These are phyloP conservation scores for Lyophyllum decastes DNA, from an alignment of 768 basidiomycete genomes.

Conservation along the genomic window DNA sequence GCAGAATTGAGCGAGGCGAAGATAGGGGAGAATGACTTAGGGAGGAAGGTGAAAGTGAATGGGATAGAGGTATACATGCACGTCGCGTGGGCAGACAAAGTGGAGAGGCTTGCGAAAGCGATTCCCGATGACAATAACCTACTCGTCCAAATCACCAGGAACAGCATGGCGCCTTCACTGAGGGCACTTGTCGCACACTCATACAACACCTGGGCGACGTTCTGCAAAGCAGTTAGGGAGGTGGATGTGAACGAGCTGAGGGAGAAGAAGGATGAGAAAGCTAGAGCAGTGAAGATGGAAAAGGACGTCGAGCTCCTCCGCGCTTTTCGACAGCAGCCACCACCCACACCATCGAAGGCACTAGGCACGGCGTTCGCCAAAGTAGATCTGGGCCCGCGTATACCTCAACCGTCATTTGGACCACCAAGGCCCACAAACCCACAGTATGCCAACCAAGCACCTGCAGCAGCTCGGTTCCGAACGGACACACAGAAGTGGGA, in stretches of 20 bases:
- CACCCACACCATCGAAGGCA: conserved; percentile 1
- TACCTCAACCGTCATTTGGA: not conserved
- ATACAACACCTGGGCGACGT: conserved; percentile 1
- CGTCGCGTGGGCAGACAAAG: conserved; percentile 4
- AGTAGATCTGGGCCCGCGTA: not conserved
- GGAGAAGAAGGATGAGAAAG: conserved; percentile 8
- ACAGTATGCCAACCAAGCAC: not conserved
- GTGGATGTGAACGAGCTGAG: conserved; percentile 5
- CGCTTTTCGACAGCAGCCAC: conserved; percentile 1
- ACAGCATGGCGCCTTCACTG: conserved; percentile 4
- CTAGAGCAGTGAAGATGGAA: not conserved
- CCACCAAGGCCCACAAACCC: not conserved
- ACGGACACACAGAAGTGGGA: conserved; percentile 2
- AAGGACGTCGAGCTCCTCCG: not conserved
- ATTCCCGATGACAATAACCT: conserved; percentile 3
- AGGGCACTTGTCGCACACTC: not conserved
- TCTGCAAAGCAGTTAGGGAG: not conserved
- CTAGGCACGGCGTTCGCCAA: not conserved
- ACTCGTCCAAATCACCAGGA: not conserved
- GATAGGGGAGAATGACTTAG: conserved; percentile 13
- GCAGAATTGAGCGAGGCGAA: conserved; percentile 8
- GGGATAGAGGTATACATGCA: conserved; percentile 1
- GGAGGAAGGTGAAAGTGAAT: conserved; percentile 12
- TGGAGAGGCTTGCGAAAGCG: not conserved
- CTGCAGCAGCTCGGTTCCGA: not conserved